Evolutionary conservation across 331 rosid species (phyloP).

Genomic region (Arachis monticola): DNA sequence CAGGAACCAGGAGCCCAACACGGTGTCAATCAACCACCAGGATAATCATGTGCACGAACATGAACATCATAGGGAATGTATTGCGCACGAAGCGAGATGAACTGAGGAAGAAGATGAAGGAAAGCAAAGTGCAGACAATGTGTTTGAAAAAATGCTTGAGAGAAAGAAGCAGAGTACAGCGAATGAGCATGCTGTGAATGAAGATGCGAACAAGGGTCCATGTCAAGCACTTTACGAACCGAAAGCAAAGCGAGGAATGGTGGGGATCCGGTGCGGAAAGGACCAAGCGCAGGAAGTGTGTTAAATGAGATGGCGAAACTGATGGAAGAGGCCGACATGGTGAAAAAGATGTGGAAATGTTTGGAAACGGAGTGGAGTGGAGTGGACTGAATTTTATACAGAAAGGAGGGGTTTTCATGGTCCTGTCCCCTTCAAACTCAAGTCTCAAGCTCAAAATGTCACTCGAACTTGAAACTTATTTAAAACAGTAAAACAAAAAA

Average conservation of each 20-base stretch:
- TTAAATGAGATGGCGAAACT: too few species aligned
- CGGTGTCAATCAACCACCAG: conserved; percentile 80
- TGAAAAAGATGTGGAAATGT: too few species aligned
- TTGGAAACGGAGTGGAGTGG: too few species aligned
- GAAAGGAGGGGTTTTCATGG: too few species aligned
- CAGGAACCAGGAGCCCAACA: conserved; percentile 67
- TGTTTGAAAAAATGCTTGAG: conserved; percentile 85
- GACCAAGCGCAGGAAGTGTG: conserved; percentile 46
- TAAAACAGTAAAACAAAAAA: too few species aligned
- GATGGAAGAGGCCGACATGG: too few species aligned
- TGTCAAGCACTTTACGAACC: conserved; percentile 46
- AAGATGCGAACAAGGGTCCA: conserved; percentile 79
- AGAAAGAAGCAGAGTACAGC: conserved; percentile 56
- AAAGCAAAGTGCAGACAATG: conserved; percentile 68
- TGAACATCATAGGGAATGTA: conserved; percentile 63
- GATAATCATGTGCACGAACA: conserved; percentile 64
- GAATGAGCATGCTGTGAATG: conserved; percentile 62
- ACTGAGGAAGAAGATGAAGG: conserved; percentile 74
- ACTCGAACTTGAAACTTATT: too few species aligned
- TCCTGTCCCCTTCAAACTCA: too few species aligned
- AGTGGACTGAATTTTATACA: too few species aligned
- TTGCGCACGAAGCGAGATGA: conserved; percentile 84
- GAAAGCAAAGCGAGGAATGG: conserved; percentile 44
- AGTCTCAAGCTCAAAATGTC: too few species aligned
- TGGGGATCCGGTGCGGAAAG: conserved; percentile 25